These are phyloP conservation scores for Closterium sp. DNA, from an alignment of 139 green algal genomes.

Conservation along the genomic window DNA sequence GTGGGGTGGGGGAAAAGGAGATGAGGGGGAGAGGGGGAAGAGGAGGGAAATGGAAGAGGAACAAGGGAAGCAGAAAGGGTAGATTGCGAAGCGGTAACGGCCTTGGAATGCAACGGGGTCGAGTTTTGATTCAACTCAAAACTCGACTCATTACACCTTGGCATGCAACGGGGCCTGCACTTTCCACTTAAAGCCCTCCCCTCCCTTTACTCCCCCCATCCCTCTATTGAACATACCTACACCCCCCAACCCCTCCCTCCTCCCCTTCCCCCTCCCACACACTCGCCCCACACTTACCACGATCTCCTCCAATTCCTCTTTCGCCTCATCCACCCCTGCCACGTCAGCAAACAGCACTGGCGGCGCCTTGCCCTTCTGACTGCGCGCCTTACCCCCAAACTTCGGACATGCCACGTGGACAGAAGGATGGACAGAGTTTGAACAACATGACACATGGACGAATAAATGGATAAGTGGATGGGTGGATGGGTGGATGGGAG, in stretches of 20 bases:
- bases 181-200: no score
- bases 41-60: background rate
- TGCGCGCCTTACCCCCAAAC: constrained; percentile 14
- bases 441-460: background rate
- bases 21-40: background rate
- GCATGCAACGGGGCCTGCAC: no score
- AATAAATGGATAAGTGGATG: no score
- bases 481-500: no score
- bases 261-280: background rate
- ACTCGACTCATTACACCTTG: no score
- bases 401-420: background rate
- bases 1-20: background rate
- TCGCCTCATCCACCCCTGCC: constrained; percentile 79
- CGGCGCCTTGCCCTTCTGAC: constrained; percentile 43
- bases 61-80: no score
- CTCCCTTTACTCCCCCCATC: no score
- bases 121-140: no score
- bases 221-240: background rate
- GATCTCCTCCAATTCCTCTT: constrained; percentile 95
- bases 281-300: constrained; percentile 68
- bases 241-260: no score
- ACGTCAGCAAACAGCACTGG: constrained; percentile 60
- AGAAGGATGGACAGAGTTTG: background rate
- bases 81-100: no score
- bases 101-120: no score